These are phyloP conservation scores for Phanerochaete carnosa DNA, from an alignment of 768 basidiomycete species.

Conservation along the genomic window DNA sequence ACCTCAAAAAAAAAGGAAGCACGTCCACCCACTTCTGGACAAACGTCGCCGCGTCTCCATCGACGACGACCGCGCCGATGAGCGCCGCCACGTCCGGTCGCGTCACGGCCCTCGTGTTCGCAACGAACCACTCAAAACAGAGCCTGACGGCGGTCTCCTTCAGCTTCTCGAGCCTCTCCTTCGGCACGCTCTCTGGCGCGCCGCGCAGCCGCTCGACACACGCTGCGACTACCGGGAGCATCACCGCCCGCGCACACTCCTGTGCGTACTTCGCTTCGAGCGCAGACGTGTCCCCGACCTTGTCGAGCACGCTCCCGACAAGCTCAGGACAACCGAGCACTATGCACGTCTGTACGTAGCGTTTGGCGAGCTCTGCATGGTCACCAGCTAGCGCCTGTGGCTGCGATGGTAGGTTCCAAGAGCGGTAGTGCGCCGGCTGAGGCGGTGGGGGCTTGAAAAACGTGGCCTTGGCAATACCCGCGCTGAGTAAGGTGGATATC, in stretches of 20 bases:
- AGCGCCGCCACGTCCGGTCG: not conserved
- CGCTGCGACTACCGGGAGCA: not conserved
- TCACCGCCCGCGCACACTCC: not conserved
- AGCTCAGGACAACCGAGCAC: not conserved
- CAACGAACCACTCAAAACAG: not conserved
- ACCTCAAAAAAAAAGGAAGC: too few species aligned
- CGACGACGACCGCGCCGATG: not conserved
- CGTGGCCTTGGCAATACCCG: not conserved
- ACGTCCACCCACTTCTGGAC: not conserved
- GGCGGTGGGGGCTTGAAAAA: not conserved
- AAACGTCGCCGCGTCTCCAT: not conserved
- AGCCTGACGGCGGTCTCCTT: not conserved
- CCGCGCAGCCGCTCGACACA: not conserved
- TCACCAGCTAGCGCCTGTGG: not conserved
- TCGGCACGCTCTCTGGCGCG: not conserved
- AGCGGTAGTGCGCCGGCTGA: not conserved
- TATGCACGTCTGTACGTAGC: conserved; percentile 1
- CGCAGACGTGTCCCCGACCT: not conserved
- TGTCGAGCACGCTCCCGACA: not conserved
- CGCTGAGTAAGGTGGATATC: not conserved
- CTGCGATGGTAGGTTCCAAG: not conserved
- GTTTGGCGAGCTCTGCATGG: not conserved
- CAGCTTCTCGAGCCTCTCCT: not conserved
- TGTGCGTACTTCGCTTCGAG: not conserved
- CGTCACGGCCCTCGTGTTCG: not conserved